Evolutionary conservation across 2,329 filamentous ascomycete genomes (phyloP), one percentile per base, ranked within the genome.

Genomic region (Trichoderma sp.): DNA sequence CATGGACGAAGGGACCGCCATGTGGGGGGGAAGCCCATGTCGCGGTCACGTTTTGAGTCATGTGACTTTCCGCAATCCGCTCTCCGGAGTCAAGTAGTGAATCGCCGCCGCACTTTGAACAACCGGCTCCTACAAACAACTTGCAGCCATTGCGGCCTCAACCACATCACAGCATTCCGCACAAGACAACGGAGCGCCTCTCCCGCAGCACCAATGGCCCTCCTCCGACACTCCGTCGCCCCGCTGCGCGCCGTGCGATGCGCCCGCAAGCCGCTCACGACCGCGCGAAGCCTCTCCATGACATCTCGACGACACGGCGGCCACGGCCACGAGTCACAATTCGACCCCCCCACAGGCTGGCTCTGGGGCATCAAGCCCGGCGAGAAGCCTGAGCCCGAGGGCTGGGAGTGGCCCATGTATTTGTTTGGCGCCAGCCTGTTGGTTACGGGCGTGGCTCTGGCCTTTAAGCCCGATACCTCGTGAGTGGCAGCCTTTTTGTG

Each of bases 401-500:
- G 94, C 63, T 99, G 95, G 95, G 95, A 99, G 86, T 89, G 85
- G 72, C 82, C 93, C 67, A 94, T 91, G 84, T 90, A 90, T 78
- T 92, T 92, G 78, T 93, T 94, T 59, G 93, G 97, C 80, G 91
- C 90, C 78, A 90, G 89, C 76, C 81, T 97, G 76, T 81, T 88
- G 32, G 84, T 93, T 72, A 90, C 89, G 65, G 88, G 87, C 70
- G 84, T 97, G 72, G 92, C 91, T 72, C 93, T 97, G 82, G 93
- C 92, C 70, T 98, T 95, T 80, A 98, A 98, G 89, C 95, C 95
- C 64, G 95, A 99, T 86, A 98, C 94, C 71, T 97, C 93, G 95
- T 99, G 86, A 84, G 94, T 93, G 17, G 48, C 34, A n/a, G 61
- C 37, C 9, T 29, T 42, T 63, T 32, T 19, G 67, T 39, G 12